These are phyloP conservation scores for Tetradesmus obliquus DNA, from an alignment of 139 green algal species.

Conservation along the genomic window DNA sequence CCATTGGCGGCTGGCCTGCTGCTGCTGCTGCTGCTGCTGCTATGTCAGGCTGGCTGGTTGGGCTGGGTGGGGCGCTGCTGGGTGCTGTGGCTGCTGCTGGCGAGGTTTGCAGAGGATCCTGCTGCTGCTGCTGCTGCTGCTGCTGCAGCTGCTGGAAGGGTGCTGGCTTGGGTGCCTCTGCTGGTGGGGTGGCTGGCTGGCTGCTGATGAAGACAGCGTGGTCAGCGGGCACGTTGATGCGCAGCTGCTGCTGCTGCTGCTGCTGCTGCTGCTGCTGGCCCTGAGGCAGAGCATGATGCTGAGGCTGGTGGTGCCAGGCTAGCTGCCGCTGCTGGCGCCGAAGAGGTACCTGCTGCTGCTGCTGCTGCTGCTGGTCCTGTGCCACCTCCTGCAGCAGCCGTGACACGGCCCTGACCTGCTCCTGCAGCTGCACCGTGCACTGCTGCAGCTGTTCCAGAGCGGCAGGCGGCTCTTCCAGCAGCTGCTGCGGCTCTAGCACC, in stretches of 20 bases:
- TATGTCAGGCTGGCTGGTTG: background rate
- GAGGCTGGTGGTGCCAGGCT: background rate
- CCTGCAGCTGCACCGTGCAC: constrained; percentile 21
- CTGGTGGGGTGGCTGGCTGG: background rate
- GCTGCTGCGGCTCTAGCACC: background rate
- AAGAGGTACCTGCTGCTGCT: background rate
- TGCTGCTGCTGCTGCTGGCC: background rate
- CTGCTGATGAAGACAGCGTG: background rate
- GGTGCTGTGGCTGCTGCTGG: background rate
- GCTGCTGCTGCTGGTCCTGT: background rate
- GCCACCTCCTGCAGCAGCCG: background rate
- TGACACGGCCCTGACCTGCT: constrained; percentile 2
- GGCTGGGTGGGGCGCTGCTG: background rate
- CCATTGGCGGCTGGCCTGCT: background rate
- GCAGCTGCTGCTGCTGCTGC: constrained; percentile 32
- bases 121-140: constrained; percentile 22
- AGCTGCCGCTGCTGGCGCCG: background rate
- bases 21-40: constrained; percentile 18
- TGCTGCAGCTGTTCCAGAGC: constrained; percentile 13
- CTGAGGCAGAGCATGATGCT: background rate
- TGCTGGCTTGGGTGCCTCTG: background rate
- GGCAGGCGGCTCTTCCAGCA: background rate
- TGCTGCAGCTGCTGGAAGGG: constrained; percentile 10
- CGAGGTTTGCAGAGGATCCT: background rate
- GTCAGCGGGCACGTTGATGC: background rate